Evolutionary conservation across 2,329 filamentous ascomycete genomes (phyloP), one percentile per base, ranked within the genome.

Genomic region (Nemania sp.): DNA sequence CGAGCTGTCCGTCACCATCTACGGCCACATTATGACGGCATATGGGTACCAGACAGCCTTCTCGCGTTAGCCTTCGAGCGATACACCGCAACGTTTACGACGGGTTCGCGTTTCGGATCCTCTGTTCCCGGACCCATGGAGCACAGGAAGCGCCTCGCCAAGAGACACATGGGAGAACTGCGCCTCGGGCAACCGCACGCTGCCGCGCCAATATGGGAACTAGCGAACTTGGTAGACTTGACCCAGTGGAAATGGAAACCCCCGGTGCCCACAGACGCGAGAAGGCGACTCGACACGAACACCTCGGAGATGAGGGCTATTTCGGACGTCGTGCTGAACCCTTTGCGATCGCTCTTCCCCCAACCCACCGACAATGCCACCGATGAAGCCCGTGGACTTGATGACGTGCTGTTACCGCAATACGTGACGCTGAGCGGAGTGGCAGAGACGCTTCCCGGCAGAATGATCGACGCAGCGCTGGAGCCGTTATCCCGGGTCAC

Each of bases 11-110:
- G 78, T 61, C 75, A 75, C 65, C 76, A 77, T 46, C 69, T 79
- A 43, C 65, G 72, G 45, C 67, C 75, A 18, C 67, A 76, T 11
- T 66, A 67, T 59, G 80, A 83, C 53, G 74, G 77, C 45, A 69
- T 87, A 66, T 89, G 86, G 84, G 80, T 89, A 63, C 80, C 82
- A 32, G 87, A 90, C 67, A 78, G 83, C 47, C 66, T 83, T 21
- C 78, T 89, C 13, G 73, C 76, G 21, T 73, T 75, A 54, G 80
- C 81, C 2, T 83, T 86, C 65, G 77, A 80, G 48, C 76, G 78
- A 17, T 82, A 78, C 68, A 77, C 71, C 53, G 65, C 68, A 40
- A 61, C 71, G 1, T 76, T 74, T 6, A 63, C 59, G 34, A 62
- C 49, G 7, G 42, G 45, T 15, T 62, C 62, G 42, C 70, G 69